These are phyloP conservation scores for Triticum turgidum DNA, from an alignment of 176 grass and related monocot species.

Conservation along the genomic window DNA sequence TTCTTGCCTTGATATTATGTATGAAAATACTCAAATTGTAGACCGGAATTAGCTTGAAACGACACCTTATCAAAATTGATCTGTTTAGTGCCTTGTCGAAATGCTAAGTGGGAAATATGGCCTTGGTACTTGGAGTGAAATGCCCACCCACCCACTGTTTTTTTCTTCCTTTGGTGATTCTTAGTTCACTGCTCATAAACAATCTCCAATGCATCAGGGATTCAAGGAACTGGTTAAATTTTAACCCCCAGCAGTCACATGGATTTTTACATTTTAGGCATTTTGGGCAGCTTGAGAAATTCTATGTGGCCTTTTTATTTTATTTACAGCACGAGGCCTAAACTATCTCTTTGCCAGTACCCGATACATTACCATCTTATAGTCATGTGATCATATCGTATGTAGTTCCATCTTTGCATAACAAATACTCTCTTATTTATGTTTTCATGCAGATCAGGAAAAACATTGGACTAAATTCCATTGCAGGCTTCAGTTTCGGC, in stretches of 20 bases:
- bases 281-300: not conserved
- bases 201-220: not conserved
- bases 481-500: slow-evolving; percentile 52
- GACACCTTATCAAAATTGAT: not conserved
- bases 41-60: not conserved
- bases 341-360: not conserved
- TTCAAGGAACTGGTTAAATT: not conserved
- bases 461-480: slow-evolving; percentile 46
- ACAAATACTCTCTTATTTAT: not conserved
- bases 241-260: not conserved
- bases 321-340: not conserved
- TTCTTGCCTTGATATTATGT: not conserved
- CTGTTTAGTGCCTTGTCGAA: not conserved
- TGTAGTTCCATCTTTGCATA: not conserved
- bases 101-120: not conserved
- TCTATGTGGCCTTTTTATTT: not conserved
- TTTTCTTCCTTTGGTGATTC: not conserved
- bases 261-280: not conserved
- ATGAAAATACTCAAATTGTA: not conserved
- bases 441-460: slow-evolving; percentile 51
- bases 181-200: not conserved
- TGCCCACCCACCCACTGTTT: not conserved
- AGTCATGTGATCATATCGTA: not conserved
- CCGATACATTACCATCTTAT: not conserved
- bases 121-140: not conserved